Conservation (phyloP, 108 stramenopile genomes). For the Bacterosira constricta region DNA sequence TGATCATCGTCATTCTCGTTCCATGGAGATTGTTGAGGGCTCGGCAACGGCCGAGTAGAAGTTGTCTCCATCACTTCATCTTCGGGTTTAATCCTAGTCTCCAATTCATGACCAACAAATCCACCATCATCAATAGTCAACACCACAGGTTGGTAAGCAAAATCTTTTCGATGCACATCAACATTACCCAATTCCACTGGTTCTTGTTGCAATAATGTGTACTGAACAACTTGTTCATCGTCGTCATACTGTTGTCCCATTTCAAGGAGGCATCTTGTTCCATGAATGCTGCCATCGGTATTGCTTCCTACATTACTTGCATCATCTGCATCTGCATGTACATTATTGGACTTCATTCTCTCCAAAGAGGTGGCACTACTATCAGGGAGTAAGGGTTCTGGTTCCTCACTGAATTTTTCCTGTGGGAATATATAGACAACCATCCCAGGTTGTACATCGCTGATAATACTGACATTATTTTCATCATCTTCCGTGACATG, state of each 20-base stretch:
- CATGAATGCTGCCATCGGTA: neutral
- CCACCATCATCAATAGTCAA: neutral
- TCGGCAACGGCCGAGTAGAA: neutral
- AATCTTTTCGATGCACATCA: constrained; percentile 40
- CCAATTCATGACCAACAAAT: constrained; percentile 10
- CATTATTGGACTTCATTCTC: too few species aligned
- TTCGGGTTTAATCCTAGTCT: constrained; percentile 13
- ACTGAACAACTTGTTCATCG: constrained; percentile 28
- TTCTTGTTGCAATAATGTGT: constrained; percentile 25
- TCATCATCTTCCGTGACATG: neutral
- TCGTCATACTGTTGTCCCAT: constrained; percentile 35
- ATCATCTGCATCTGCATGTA: neutral
- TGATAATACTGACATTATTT: neutral
- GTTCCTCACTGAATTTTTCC: neutral
- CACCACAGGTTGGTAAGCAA: constrained; percentile 42
- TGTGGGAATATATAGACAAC: constrained; percentile 29
- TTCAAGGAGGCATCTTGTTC: constrained; percentile 19
- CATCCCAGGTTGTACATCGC: constrained; percentile 39
- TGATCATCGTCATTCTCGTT: constrained; percentile 7
- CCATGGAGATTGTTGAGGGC: neutral
- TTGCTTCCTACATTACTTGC: neutral
- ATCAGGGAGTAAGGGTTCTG: too few species aligned
- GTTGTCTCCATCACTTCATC: neutral
- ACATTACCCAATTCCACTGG: constrained; percentile 32
- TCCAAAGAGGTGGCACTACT: too few species aligned